These are phyloP conservation scores for Fomitopsis pulvina DNA, from an alignment of 768 basidiomycete species.

Conservation along the genomic window DNA sequence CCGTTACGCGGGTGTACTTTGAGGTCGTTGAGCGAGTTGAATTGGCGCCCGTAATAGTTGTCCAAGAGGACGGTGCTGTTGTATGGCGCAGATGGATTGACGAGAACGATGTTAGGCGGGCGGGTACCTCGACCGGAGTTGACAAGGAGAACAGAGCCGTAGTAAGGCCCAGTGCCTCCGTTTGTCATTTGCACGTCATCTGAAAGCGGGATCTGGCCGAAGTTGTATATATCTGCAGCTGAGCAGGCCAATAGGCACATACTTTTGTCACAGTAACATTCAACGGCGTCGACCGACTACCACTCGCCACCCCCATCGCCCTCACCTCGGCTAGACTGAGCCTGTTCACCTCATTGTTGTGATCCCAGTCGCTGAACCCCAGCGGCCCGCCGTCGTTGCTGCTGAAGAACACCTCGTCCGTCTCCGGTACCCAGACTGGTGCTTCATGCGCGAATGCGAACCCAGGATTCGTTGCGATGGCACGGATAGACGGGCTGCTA, in stretches of 20 bases:
- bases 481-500: constrained; percentile 43
- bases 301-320: constrained; percentile 29
- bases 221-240: background rate
- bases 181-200: constrained; percentile 64
- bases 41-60: constrained; percentile 76
- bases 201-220: constrained; percentile 45
- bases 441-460: constrained; percentile 80
- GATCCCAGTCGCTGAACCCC: constrained; percentile 55
- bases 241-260: background rate
- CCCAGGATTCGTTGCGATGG: constrained; percentile 52
- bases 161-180: constrained; percentile 59
- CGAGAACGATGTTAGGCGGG: constrained; percentile 57
- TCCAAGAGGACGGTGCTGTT: constrained; percentile 67
- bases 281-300: constrained; percentile 27
- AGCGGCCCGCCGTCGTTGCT: constrained; percentile 63
- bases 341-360: constrained; percentile 58
- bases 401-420: constrained; percentile 68
- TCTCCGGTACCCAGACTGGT: constrained; percentile 57
- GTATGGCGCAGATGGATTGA: constrained; percentile 57
- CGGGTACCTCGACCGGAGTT: constrained; percentile 59
- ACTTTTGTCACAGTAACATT: constrained; percentile 44
- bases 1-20: constrained; percentile 64
- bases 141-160: constrained; percentile 50
- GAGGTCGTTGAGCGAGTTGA: constrained; percentile 77
- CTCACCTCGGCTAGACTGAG: constrained; percentile 56